Base-by-base conservation (phyloP, 495 filamentous ascomycete species). In the Penicillium pancosmium region DNA sequence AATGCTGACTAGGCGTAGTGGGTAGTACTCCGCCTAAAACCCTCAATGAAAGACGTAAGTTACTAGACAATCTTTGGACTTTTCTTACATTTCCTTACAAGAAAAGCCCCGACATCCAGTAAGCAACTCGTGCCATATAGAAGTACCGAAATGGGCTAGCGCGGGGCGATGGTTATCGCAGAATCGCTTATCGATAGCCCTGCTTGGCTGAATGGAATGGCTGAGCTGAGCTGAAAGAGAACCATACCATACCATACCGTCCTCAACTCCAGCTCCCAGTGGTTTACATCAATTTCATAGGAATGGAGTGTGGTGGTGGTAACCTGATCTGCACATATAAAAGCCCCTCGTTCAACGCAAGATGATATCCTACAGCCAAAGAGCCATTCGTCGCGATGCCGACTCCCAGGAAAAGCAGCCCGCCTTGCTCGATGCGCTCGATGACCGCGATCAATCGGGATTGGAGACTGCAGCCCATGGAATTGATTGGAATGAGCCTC, bases 121-220 rank as follows among this genome's bases (percentile, higher is more conserved):
- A 3, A 23, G 15, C 12, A 38, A n/a, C 12, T 10, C 34, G 5
- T 38, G n/a, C 4, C 12, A 38, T n/a, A 15, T n/a, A 38, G 4
- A 38, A 38, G 36, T 5, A 38, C 36, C 36, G 33, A 66, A 57
- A 52, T 5, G 25, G 64, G 34, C 51, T 58, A 64, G 64, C 64
- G 61, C 55, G 55, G 61, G 61, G 57, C 7, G 19, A 35, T 12
- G 44, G 44, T 52, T 55, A 63, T 66, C 55, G 52, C 9, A 12
- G 36, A 40, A 40, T 18, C 50, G 54, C 54, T 63, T 60, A 64
- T 67, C 64, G 61, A 67, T 67, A 67, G 52, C 25, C 50, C 16
- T 46, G 46, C 44, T 23, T 21, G n/a, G 38, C 38, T 41, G 40
- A 15, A 15, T 6, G 13, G 34, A 5, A 36, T 46, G 41, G 36